Conservation (phyloP, 805 yeast species). For the Myxozyma monticola region DNA sequence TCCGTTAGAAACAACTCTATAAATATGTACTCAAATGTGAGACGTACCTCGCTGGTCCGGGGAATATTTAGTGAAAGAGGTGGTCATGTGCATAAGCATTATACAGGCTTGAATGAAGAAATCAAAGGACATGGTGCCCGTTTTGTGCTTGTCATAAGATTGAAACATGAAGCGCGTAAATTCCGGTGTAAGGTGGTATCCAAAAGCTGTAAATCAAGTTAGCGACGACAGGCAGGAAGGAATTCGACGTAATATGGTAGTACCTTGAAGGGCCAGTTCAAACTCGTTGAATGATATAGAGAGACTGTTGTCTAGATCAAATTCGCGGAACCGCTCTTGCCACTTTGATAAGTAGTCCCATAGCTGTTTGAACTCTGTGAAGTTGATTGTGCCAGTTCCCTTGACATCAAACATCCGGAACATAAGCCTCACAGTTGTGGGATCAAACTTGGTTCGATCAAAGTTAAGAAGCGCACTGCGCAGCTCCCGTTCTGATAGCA, state of each 20-base stretch:
- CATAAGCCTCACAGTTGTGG: conserved; percentile 62
- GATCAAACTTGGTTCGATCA: conserved; percentile 62
- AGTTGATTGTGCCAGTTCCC: conserved; percentile 47
- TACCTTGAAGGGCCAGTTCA: conserved; percentile 51
- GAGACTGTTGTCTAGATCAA: conserved; percentile 59
- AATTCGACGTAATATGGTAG: neutral
- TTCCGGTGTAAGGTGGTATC: conserved; percentile 59
- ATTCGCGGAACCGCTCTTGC: conserved; percentile 61
- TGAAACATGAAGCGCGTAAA: conserved; percentile 59
- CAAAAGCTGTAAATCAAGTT: conserved; percentile 51
- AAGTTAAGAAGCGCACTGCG: conserved; percentile 60
- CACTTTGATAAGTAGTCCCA: conserved; percentile 71
- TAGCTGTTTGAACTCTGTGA: conserved; percentile 47
- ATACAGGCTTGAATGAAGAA: conserved; percentile 78
- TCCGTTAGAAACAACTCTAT: neutral
- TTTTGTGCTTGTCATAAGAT: conserved; percentile 40
- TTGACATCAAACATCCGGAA: conserved; percentile 37
- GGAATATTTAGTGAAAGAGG: conserved; percentile 75
- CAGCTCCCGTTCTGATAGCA: conserved; percentile 56
- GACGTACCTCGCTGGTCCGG: conserved; percentile 47
- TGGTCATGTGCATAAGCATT: conserved; percentile 73
- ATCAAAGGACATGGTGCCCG: conserved; percentile 62
- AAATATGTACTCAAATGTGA: neutral
- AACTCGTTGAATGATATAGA: conserved; percentile 67
- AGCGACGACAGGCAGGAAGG: neutral